Base-by-base conservation (phyloP, 176 grass and related monocot genomes). In the Typha latifolia region DNA sequence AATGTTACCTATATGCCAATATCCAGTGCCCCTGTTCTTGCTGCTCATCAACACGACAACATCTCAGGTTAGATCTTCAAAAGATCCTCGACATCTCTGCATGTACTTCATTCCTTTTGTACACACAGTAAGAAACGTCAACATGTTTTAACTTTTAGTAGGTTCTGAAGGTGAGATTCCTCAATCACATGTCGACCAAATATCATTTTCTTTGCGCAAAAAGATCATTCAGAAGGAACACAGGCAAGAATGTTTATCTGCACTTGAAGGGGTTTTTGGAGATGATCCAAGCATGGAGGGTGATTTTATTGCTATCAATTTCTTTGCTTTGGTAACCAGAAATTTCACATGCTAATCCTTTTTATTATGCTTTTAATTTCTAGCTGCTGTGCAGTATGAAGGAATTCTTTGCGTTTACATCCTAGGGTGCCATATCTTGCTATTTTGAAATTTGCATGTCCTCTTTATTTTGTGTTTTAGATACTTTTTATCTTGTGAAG, bases 221-320 rank as follows among this genome's bases (percentile, higher is more conserved):
- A 71, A 80, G 66, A 29, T 15, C 18, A 74, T 88, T 89, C 79
- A 91, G 68, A 68, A 18, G 62, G 71, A 88, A 49, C 87, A 96
- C 19, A 88, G 87, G 68, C 64, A 80, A 80, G 88, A 86, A 49
- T 96, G 92, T 47, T 72, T 96, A 51, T 74, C 80, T 82, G 81
- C 47, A 63, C 24, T 88, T 7, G 82, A 91, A 86, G 61, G 80
- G 72, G 55, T 91, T 59, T 91, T 96, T 78, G 88, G 88, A 78
- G 84, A 83, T 43, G 56, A 81, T 51, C 48, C 70, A 8, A 84
- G 37, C 49, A 71, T 61, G 7, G 23, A 70, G 65, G 72, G 63
- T 6, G 88, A 96, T 78, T 91, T 91, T 69, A 82, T 91, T 69
- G 69, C 61, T 19, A 91, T 89, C 50, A 96, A 96, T 79, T 96